phyloP scores from a whole-genome alignment of 1,139 yeast genomes.

The Pichia terricola region DNA sequence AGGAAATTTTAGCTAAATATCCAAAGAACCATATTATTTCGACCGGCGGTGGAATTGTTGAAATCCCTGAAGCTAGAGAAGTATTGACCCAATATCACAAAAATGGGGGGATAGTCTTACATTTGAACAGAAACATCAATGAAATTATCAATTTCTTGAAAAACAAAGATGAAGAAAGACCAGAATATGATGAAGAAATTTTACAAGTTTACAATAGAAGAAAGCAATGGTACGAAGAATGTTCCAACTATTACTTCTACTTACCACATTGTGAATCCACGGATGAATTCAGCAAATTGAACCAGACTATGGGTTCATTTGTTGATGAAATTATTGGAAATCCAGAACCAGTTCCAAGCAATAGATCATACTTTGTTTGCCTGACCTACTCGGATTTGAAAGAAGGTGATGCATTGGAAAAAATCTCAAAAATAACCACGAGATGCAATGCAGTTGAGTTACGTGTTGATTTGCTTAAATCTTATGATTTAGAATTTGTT shows the following conservation, averaged over 20 bases:
- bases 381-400: constrained; percentile 53
- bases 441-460: constrained; percentile 82
- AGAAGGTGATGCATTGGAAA: constrained; percentile 28
- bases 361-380: constrained; percentile 63
- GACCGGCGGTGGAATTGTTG: constrained; percentile 97
- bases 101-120: constrained; percentile 71
- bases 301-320: constrained; percentile 50
- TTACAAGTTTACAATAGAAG: constrained; percentile 77
- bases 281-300: constrained; percentile 47
- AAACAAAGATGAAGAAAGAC: constrained; percentile 70
- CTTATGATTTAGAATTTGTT: constrained; percentile 44
- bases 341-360: constrained; percentile 35
- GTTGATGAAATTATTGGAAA: constrained; percentile 57
- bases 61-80: constrained; percentile 57
- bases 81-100: constrained; percentile 43
- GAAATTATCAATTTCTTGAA: constrained; percentile 69
- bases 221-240: constrained; percentile 68
- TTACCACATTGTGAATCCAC: constrained; percentile 60
- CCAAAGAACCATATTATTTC: constrained; percentile 64
- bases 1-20: constrained; percentile 38
- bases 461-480: constrained; percentile 62
- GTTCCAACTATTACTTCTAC: constrained; percentile 71
- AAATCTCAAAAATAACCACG: constrained; percentile 43
- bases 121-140: constrained; percentile 79
- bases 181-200: constrained; percentile 76